phyloP scores from a whole-genome alignment of 257 asterid species.

The Haberlea rhodopensis region DNA sequence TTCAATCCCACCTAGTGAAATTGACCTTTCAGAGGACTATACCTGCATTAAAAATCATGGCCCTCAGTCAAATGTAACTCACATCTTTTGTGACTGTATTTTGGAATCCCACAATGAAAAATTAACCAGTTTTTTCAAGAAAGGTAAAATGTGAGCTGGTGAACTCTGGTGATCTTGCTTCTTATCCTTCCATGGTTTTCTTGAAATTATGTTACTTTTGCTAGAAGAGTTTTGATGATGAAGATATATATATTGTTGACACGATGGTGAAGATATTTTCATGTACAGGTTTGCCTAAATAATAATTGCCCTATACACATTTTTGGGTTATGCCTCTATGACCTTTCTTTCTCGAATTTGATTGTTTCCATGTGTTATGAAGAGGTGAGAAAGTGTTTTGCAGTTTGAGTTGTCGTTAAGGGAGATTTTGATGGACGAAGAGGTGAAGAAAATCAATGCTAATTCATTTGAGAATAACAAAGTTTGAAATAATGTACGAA shows the following conservation, averaged over 20 bases:
- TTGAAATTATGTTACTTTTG: conserved; percentile 70
- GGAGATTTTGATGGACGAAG: conserved; percentile 74
- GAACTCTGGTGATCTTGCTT: conserved; percentile 25
- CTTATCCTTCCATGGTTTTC: conserved; percentile 52
- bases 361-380: conserved; percentile 24
- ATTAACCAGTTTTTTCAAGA: conserved; percentile 37
- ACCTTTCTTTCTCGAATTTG: neutral
- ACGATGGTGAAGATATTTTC: too few species aligned
- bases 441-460: conserved; percentile 40
- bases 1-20: conserved; percentile 61
- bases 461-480: conserved; percentile 39
- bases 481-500: conserved; percentile 28
- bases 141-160: conserved; percentile 29
- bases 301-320: neutral
- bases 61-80: conserved; percentile 87
- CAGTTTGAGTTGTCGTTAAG: conserved; percentile 65
- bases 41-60: conserved; percentile 87
- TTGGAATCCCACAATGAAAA: conserved; percentile 64
- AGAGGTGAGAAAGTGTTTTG: conserved; percentile 94
- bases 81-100: conserved; percentile 84
- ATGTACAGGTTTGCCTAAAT: too few species aligned
- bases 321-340: conserved; percentile 1
- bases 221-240: conserved; percentile 76
- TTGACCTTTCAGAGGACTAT: conserved; percentile 89
- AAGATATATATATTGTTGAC: conserved; percentile 83